Conservation (phyloP, 2,329 filamentous ascomycete genomes). For the Talaromyces atroroseus region DNA sequence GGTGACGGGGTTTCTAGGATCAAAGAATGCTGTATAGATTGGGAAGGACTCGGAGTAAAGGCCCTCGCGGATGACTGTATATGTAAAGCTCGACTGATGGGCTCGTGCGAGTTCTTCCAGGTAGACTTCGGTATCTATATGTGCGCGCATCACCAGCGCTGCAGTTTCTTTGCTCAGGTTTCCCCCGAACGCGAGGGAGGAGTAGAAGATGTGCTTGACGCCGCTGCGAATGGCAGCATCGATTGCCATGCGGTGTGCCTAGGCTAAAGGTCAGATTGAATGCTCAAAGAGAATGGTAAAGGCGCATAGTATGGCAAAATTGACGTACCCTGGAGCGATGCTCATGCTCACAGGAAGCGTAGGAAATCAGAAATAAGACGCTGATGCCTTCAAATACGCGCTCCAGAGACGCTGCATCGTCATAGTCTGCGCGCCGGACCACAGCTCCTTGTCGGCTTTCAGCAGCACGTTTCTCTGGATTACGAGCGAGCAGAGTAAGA, state of each 20-base stretch:
- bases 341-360: conserved; percentile 46
- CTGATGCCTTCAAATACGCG: conserved; percentile 47
- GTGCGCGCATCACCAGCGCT: conserved; percentile 56
- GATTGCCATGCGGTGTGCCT: conserved; percentile 45
- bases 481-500: conserved; percentile 45
- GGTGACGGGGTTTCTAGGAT: conserved; percentile 21
- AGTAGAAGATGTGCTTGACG: conserved; percentile 53
- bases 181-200: conserved; percentile 52
- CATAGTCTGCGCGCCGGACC: conserved; percentile 49
- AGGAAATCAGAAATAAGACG: conserved; percentile 52
- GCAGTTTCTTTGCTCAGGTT: conserved; percentile 32
- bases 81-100: conserved; percentile 31
- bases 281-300: neutral
- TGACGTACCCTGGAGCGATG: conserved; percentile 37
- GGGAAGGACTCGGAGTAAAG: conserved; percentile 38
- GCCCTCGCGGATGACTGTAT: conserved; percentile 30
- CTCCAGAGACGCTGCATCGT: conserved; percentile 42
- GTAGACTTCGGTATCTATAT: conserved; percentile 51
- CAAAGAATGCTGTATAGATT: conserved; percentile 52
- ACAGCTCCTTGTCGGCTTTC: conserved; percentile 35
- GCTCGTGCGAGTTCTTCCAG: conserved; percentile 29
- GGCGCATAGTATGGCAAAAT: neutral
- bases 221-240: conserved; percentile 49
- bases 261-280: conserved; percentile 21
- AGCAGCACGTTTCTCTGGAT: conserved; percentile 36